A percentile compares a stretch with the other conserved stretches of the same genome.
These are phyloP conservation scores for Russula foetens DNA, from an alignment of 768 basidiomycete genomes.

Conservation along the genomic window DNA sequence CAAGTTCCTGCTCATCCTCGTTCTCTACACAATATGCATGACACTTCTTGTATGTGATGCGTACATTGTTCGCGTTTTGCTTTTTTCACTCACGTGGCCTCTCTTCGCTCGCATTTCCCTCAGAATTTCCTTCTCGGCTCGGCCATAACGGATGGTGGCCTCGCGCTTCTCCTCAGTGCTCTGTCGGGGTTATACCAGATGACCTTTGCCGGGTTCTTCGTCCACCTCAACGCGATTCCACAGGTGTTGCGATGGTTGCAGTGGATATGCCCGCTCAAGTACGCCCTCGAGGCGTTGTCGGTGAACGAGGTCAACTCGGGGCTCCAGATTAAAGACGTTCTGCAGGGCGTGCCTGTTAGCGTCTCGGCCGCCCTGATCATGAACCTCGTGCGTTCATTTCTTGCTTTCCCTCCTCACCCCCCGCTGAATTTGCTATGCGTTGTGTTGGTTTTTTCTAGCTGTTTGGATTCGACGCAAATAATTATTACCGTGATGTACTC, in stretches of 20 bases:
- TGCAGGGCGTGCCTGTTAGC: conserved; percentile 75
- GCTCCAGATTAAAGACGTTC: conserved; percentile 68
- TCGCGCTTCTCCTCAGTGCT: conserved; percentile 84
- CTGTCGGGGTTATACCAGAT: conserved; percentile 70
- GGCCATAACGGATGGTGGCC: conserved; percentile 76
- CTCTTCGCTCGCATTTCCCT: too few species aligned
- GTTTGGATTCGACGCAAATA: conserved; percentile 76
- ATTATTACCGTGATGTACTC: conserved; percentile 87
- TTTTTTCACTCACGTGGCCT: too few species aligned
- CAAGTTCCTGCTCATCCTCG: conserved; percentile 89
- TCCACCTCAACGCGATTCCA: conserved; percentile 77
- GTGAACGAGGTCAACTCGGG: conserved; percentile 93
- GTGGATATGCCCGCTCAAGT: conserved; percentile 83
- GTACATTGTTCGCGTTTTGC: too few species aligned
- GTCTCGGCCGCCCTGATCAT: conserved; percentile 81
- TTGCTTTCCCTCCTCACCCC: neutral
- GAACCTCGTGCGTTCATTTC: conserved; percentile 50
- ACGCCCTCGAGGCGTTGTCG: conserved; percentile 72
- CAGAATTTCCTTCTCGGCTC: conserved; percentile 92
- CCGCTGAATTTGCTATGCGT: neutral
- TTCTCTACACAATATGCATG: conserved; percentile 77
- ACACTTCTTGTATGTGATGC: conserved; percentile 84
- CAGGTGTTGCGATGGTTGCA: conserved; percentile 91
- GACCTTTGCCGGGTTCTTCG: conserved; percentile 91
- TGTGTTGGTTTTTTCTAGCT: conserved; percentile 43